Percentiles rank a stretch among this genome's conserved stretches.
These are phyloP conservation scores for Rauvolfia tetraphylla DNA, from an alignment of 257 asterid genomes.

Conservation along the genomic window DNA sequence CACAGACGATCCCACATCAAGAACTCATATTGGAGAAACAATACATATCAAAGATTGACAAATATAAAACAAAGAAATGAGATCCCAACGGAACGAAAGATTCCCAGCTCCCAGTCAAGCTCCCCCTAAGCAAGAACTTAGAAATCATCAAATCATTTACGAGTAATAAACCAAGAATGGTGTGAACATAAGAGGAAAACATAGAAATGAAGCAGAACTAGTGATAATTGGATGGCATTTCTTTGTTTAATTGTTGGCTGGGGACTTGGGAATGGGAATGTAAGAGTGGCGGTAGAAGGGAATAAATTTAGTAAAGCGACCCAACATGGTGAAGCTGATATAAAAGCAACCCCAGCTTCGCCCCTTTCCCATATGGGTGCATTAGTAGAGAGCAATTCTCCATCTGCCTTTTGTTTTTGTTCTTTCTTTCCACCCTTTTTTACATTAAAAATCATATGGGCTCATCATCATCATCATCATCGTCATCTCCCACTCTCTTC, in stretches of 20 bases:
- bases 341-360: slow-evolving; percentile 13
- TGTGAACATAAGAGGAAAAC: slow-evolving; percentile 5
- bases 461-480: slow-evolving; percentile 9
- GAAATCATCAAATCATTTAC: not conserved
- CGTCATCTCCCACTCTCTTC: not conserved
- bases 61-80: not conserved
- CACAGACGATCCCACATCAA: slow-evolving; percentile 18
- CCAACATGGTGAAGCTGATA: not conserved
- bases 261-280: not conserved
- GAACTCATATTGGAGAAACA: slow-evolving; percentile 10
- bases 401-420: slow-evolving; percentile 36
- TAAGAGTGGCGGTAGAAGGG: not conserved
- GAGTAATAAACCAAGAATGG: not conserved
- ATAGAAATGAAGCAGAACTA: not conserved
- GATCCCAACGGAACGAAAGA: slow-evolving; percentile 15
- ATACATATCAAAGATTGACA: not conserved
- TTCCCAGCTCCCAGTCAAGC: slow-evolving; percentile 9
- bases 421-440: slow-evolving; percentile 21
- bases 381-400: not conserved
- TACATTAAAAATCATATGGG: slow-evolving; percentile 13
- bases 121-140: not conserved
- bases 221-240: slow-evolving; percentile 8
- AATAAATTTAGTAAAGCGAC: slow-evolving; percentile 14
- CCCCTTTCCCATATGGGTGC: slow-evolving; percentile 5
- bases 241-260: slow-evolving; percentile 11